A percentile compares a stretch with the other conserved stretches of the same genome.
Evolutionary conservation across 2,329 filamentous ascomycete species (phyloP).

Genomic region (Fusarium humuli): DNA sequence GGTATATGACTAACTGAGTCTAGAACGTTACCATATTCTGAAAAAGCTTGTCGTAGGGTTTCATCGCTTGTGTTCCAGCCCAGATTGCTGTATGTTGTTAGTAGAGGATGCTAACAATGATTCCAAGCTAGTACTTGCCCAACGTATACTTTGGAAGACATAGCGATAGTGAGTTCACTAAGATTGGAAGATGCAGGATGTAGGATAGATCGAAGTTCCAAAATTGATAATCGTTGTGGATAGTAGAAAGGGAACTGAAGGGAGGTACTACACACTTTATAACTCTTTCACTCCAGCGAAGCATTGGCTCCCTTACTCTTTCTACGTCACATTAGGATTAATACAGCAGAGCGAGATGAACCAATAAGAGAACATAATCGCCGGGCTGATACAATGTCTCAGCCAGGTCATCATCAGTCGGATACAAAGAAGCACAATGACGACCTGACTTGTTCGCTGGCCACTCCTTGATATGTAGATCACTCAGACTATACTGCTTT

Average conservation of each 20-base stretch:
- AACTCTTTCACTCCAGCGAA: fast-evolving
- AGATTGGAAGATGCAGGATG: no score
- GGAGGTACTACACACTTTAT: background rate
- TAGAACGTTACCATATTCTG: background rate
- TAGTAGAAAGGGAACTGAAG: fast-evolving
- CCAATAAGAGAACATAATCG: background rate
- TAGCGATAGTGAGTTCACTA: background rate
- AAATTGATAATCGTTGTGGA: no score
- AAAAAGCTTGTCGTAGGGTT: background rate
- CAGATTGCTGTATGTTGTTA: background rate
- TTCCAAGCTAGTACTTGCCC: background rate
- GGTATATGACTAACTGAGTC: background rate
- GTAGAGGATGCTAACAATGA: fast-evolving
- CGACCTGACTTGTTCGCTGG: background rate
- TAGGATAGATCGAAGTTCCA: no score
- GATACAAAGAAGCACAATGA: background rate
- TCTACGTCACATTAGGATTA: background rate
- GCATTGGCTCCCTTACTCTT: fast-evolving
- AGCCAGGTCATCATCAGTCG: no score
- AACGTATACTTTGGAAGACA: background rate
- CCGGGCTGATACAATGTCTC: fast-evolving
- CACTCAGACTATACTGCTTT: background rate
- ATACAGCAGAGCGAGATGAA: no score
- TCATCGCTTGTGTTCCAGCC: background rate
- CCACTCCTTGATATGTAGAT: background rate